Base-by-base conservation (phyloP, 345 rosid genomes). In the Microcos paniculata region DNA sequence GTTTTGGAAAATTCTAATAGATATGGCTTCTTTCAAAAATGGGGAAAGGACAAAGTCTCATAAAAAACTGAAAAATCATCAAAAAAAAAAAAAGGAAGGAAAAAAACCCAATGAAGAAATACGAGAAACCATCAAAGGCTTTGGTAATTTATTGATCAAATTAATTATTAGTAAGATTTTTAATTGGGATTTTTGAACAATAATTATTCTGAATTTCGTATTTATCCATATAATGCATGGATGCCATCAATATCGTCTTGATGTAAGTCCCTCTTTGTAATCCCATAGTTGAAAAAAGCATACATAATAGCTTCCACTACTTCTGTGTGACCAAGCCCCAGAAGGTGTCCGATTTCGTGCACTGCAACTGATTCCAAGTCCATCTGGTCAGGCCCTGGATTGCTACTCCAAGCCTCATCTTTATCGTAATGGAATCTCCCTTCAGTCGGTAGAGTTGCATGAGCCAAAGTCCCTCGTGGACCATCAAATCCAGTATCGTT, bases 211-310 rank as follows among this genome's bases (percentile, higher is more conserved):
- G n/a, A n/a, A n/a, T n/a, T n/a, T n/a, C n/a, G n/a, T n/a, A n/a
- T n/a, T n/a, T n/a, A n/a, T 11, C 57, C 57, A 52, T 76, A 86
- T 76, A 86, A 80, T 80, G 66, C 45, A 48, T 16, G 52, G 3
- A 55, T 23, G 26, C 30, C 68, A 0, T 11, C 23, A 45, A 64
- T 49, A 52, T 72, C 68, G 55, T 73, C 68, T 3, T 11, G 2
- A 10, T 18, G 13, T 35, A 64, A 40, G 18, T 31, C 48, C 24
- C 71, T 63, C 30, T 58, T 65, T 1, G 21, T 66, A 15, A 0
- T n/a, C 1, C 77, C 74, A 18, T 0, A 0, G 16, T 0, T 0
- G 0, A 66, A 12, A 14, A 1, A 2, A 0, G 77, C 48, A 46
- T 18, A 79, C 78, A 79, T 79, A 4, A 75, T 51, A 18, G 82